Base-by-base conservation (phyloP, 2,329 filamentous ascomycete genomes). In the Pseudogymnoascus sp. region DNA sequence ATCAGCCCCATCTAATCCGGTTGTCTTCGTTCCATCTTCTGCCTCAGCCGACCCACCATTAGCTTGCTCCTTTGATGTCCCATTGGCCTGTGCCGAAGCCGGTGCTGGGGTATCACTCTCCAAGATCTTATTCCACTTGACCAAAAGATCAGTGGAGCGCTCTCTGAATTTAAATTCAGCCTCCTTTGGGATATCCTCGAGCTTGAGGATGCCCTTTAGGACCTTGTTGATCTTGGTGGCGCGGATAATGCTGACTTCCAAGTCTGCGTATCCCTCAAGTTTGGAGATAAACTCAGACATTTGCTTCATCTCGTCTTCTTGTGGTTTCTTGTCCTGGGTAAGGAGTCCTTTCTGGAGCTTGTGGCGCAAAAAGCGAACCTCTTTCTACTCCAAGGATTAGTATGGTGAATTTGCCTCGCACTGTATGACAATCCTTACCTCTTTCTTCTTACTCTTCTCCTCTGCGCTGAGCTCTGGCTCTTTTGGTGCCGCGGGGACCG, bases 141-240 rank as follows among this genome's bases (percentile, higher is more conserved):
- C 86, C n/a, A 97, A 80, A 58, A 99, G 81, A 5, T 83, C 80
- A 66, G 89, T 83, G 36, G 91, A 92, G 60, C 94, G 88, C 66
- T 86, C 80, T 79, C 94, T 95, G 84, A 99, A 97, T 62, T 89
- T 79, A 75, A 88, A 95, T 67, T 96, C 90, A 36, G 92, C 90
- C 67, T 99, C 94, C 65, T 87, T 88, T 4, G 92, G 92, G 68
- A 99, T 96, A 8, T 42, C 36, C 44, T 87, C 83, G 7, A 99
- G 81, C 79, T 96, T 97, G 70, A 97, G 80, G 67, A 99, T 94
- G 4, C 89, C 92, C 79, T 95, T 96, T 63, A 99, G 82, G 9
- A 99, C 93, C 79, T 99, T 99, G 84, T 97, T 93, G 76, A 99
- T 97, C 82, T 97, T 99, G 65, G 94, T 99, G 12, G 79, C 81